A percentile compares a stretch with the other conserved stretches of the same genome.
Conservation (phyloP, 495 filamentous ascomycete genomes). For the Thermothielavioides terrestris region DNA sequence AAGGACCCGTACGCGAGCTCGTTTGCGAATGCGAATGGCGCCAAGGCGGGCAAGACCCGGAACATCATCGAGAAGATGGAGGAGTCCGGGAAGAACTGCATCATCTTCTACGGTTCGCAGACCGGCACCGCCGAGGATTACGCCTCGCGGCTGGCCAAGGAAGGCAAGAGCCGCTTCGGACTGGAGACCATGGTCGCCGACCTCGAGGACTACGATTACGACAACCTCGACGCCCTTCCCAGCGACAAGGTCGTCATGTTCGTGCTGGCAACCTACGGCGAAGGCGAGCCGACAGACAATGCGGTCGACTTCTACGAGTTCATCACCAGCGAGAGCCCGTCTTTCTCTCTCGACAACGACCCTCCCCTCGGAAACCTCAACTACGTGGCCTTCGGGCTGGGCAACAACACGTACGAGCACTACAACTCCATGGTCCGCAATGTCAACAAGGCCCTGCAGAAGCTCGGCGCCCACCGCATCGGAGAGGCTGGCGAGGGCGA, state of each 20-base stretch:
- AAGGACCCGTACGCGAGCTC: conserved; percentile 82
- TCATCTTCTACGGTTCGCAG: conserved; percentile 97
- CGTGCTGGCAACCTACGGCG: conserved; percentile 93
- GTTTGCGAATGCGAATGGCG: conserved; percentile 57
- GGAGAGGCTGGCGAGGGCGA: conserved; percentile 90
- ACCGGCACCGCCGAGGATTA: conserved; percentile 99
- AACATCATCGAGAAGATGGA: conserved; percentile 96
- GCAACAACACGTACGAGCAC: conserved; percentile 99
- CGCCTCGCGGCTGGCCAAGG: conserved; percentile 93
- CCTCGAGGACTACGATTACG: conserved; percentile 95
- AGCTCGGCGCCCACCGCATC: conserved; percentile 74
- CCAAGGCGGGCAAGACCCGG: conserved; percentile 77
- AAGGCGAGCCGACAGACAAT: conserved; percentile 98
- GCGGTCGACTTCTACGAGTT: conserved; percentile 99
- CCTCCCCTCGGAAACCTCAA: conserved; percentile 75
- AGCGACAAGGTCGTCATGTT: conserved; percentile 90
- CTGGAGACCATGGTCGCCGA: conserved; percentile 98
- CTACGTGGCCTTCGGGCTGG: conserved; percentile 91
- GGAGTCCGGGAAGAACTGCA: conserved; percentile 89
- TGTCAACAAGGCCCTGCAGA: conserved; percentile 67
- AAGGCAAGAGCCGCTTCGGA: conserved; percentile 91
- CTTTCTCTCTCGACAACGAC: conserved; percentile 74
- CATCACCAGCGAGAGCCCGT: conserved; percentile 67
- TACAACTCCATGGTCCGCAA: conserved; percentile 98
- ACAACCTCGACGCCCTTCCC: conserved; percentile 83